A percentile compares a stretch with the other conserved stretches of the same genome.
Evolutionary conservation across 2,329 filamentous ascomycete species (phyloP).

Genomic region (Curvularia verruculosa): DNA sequence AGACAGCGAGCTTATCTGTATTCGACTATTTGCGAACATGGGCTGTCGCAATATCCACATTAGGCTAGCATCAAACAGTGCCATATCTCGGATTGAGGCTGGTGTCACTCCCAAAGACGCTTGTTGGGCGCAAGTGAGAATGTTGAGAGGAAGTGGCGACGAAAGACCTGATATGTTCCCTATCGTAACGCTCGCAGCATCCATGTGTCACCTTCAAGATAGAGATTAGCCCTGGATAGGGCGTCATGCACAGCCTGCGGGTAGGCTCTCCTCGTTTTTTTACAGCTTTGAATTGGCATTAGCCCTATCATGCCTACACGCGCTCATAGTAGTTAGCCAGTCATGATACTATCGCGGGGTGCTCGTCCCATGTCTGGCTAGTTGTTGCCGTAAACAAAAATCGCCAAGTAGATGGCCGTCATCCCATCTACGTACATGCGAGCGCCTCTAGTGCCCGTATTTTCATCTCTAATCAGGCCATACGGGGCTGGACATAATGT

Average conservation of each 20-base stretch:
- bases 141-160: not conserved
- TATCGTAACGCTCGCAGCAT: not conserved
- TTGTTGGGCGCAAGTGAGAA: not conserved
- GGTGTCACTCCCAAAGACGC: not conserved
- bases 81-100: not conserved
- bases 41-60: not conserved
- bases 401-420: not conserved
- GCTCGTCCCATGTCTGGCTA: not conserved
- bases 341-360: not conserved
- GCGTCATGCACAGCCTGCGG: not conserved
- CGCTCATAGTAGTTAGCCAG: not conserved
- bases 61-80: not conserved
- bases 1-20: conserved; percentile 1
- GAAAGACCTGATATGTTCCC: not conserved
- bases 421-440: not conserved
- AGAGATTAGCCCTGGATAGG: conserved; percentile 2
- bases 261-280: not conserved
- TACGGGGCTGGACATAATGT: not conserved
- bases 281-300: not conserved
- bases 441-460: not conserved
- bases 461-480: not conserved
- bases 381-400: not conserved
- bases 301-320: not conserved
- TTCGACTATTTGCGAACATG: not conserved
- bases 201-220: not conserved